phyloP scores from a whole-genome alignment of 768 basidiomycete species.

The Chalciporus piperatus region DNA sequence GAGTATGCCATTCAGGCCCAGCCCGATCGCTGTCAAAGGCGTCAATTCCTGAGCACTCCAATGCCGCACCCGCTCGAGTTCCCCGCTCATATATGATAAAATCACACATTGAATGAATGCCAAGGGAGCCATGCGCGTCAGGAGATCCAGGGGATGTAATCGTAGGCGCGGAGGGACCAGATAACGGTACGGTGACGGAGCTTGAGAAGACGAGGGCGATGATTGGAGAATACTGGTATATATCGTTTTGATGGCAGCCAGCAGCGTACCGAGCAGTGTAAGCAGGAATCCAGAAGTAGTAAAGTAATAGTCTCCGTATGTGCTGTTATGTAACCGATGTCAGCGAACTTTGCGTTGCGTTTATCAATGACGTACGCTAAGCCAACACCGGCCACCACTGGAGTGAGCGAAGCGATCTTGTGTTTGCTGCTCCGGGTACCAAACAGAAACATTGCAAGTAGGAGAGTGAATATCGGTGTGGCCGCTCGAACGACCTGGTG shows the following conservation, averaged over 20 bases:
- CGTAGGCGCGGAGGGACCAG: slow-evolving; percentile 35
- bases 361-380: slow-evolving; percentile 58
- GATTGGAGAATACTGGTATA: slow-evolving; percentile 80
- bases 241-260: slow-evolving; percentile 93
- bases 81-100: slow-evolving; percentile 77
- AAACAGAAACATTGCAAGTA: slow-evolving; percentile 70
- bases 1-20: slow-evolving; percentile 77
- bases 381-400: slow-evolving; percentile 87
- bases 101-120: slow-evolving; percentile 85
- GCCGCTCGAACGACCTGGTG: slow-evolving; percentile 95
- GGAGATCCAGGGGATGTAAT: slow-evolving; percentile 78
- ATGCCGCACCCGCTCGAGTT: slow-evolving; percentile 60
- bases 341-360: not conserved
- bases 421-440: slow-evolving; percentile 53
- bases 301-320: slow-evolving; percentile 95
- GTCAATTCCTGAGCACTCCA: slow-evolving; percentile 44
- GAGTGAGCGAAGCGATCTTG: slow-evolving; percentile 73
- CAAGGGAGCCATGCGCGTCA: slow-evolving; percentile 87
- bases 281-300: slow-evolving; percentile 81
- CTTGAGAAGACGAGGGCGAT: slow-evolving; percentile 23
- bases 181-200: slow-evolving; percentile 17
- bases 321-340: slow-evolving; percentile 47
- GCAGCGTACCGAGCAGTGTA: slow-evolving; percentile 84
- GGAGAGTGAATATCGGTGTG: slow-evolving; percentile 88
- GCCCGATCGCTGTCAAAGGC: slow-evolving; percentile 42